Conservation (phyloP, 208 protist species). For the Wallacemonas sp. region DNA sequence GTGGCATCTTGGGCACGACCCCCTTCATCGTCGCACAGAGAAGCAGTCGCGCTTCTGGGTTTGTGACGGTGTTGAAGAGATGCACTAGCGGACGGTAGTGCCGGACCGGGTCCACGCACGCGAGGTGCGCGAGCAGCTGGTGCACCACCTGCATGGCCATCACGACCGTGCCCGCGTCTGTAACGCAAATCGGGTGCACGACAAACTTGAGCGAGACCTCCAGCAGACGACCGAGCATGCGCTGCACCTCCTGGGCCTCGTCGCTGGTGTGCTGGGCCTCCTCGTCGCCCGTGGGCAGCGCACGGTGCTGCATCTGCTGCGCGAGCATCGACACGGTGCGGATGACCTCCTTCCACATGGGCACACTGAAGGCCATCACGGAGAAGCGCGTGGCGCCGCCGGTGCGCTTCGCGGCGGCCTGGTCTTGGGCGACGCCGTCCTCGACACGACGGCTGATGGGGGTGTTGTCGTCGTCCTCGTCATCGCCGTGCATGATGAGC, state of each 20-base stretch:
- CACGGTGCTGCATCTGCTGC: conserved; percentile 24
- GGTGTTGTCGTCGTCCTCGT: conserved; percentile 3
- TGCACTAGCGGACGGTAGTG: conserved; percentile 74
- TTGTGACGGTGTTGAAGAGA: conserved; percentile 80
- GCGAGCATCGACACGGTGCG: conserved; percentile 70
- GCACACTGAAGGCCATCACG: conserved; percentile 70
- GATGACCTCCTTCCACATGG: conserved; percentile 90
- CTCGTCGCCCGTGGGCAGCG: neutral
- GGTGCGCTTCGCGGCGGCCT: neutral
- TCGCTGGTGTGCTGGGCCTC: neutral
- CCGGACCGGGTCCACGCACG: conserved; percentile 22
- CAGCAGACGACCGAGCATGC: conserved; percentile 71
- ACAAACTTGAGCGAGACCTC: conserved; percentile 84
- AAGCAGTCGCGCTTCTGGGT: conserved; percentile 62
- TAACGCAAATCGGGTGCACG: conserved; percentile 72
- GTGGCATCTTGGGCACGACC: conserved; percentile 31
- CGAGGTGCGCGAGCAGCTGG: conserved; percentile 30
- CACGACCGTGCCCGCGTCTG: conserved; percentile 37
- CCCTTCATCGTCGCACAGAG: conserved; percentile 52
- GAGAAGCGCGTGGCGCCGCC: conserved; percentile 26
- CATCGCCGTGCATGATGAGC: conserved; percentile 57
- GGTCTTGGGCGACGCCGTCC: neutral
- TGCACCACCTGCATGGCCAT: conserved; percentile 20
- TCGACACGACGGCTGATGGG: conserved; percentile 5
- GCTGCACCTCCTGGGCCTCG: conserved; percentile 8